These are phyloP conservation scores for Trichoderma guizhouense DNA, from an alignment of 2,329 filamentous ascomycete species.

Conservation along the genomic window DNA sequence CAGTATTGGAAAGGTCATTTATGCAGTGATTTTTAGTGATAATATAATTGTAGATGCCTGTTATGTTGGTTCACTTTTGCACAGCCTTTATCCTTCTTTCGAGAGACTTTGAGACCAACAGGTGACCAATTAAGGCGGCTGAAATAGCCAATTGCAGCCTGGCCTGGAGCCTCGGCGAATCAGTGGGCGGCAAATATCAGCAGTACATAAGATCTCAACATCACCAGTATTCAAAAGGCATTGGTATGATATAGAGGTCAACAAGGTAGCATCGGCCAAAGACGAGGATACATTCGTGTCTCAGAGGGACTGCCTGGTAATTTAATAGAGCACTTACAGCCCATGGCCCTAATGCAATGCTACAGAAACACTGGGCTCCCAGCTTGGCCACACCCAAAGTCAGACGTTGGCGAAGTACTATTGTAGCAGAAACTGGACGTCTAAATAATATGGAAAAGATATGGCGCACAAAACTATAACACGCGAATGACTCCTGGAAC, in stretches of 20 bases:
- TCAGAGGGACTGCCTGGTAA: neutral
- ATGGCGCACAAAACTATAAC: constrained; percentile 19
- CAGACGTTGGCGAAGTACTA: constrained; percentile 1
- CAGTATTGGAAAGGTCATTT: neutral
- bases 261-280: neutral
- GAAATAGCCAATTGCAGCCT: neutral
- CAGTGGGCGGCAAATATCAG: neutral
- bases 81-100: neutral
- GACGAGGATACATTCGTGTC: neutral
- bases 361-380: neutral
- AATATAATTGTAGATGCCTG: neutral
- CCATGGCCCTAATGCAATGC: neutral
- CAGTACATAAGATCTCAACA: neutral
- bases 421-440: constrained; percentile 17
- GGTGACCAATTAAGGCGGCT: neutral
- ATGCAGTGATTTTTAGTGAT: neutral
- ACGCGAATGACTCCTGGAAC: constrained; percentile 21
- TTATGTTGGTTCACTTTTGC: neutral
- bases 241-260: neutral
- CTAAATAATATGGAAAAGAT: constrained; percentile 15
- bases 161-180: neutral
- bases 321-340: neutral
- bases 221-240: neutral
- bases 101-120: neutral
- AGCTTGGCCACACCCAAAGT: neutral